Percentiles rank a stretch among this genome's conserved stretches.
These are phyloP conservation scores for Rutstroemia sp. DNA, from an alignment of 2,329 filamentous ascomycete species.

Conservation along the genomic window DNA sequence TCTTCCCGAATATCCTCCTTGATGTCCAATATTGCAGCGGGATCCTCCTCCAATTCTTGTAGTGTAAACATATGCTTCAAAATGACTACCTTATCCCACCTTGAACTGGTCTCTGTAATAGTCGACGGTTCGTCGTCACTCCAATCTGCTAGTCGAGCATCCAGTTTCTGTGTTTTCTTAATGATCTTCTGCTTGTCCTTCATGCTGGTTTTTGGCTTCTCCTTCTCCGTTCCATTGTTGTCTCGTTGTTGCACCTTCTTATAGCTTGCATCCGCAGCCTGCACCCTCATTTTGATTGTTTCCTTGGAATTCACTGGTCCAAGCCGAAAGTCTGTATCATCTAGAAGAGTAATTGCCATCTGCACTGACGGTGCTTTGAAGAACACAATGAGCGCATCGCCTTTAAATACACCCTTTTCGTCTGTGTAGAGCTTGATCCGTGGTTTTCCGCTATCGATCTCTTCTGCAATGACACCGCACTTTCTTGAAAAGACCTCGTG, in stretches of 20 bases:
- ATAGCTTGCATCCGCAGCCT: slow-evolving; percentile 81
- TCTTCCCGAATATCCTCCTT: slow-evolving; percentile 92
- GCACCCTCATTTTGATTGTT: slow-evolving; percentile 66
- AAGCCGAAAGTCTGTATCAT: slow-evolving; percentile 75
- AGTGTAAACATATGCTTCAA: slow-evolving; percentile 92
- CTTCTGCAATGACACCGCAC: slow-evolving; percentile 86
- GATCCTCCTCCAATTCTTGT: slow-evolving; percentile 76
- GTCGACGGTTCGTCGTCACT: slow-evolving; percentile 73
- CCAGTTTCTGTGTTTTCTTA: slow-evolving; percentile 82
- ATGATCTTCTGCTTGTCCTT: slow-evolving; percentile 85
- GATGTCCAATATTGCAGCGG: slow-evolving; percentile 77
- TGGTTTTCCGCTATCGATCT: slow-evolving; percentile 79
- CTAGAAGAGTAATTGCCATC: slow-evolving; percentile 72
- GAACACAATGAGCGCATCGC: slow-evolving; percentile 87
- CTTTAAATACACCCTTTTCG: slow-evolving; percentile 78
- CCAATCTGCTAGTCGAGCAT: slow-evolving; percentile 91
- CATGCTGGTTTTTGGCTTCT: slow-evolving; percentile 43
- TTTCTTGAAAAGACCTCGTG: slow-evolving; percentile 74
- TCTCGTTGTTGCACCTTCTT: slow-evolving; percentile 73
- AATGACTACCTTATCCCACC: slow-evolving; percentile 75
- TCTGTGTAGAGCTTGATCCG: slow-evolving; percentile 92
- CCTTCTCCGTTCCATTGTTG: slow-evolving; percentile 34
- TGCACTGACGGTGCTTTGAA: slow-evolving; percentile 92
- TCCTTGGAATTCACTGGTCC: slow-evolving; percentile 34
- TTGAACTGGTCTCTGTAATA: slow-evolving; percentile 47